Conservation (phyloP, 306 rosid genomes). For the Inga oerstediana region DNA sequence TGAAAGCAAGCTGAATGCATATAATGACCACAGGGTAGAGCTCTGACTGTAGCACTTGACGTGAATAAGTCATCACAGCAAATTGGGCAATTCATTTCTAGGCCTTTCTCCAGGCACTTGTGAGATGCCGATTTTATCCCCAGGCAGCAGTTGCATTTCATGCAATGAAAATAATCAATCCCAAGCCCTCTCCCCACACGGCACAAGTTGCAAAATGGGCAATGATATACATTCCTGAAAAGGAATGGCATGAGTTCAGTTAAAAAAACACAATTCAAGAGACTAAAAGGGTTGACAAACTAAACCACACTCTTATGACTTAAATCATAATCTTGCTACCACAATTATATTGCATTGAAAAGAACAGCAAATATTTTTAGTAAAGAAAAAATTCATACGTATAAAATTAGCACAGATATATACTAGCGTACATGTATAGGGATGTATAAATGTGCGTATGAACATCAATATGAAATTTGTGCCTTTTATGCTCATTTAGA, state of each 20-base stretch:
- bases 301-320: constrained; percentile 9
- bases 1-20: constrained; percentile 99
- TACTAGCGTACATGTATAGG: too few relatives aligned
- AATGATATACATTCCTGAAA: constrained; percentile 88
- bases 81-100: constrained; percentile 98
- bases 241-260: constrained; percentile 7
- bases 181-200: constrained; percentile 98
- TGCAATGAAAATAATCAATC: constrained; percentile 90
- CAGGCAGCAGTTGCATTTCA: constrained; percentile 97
- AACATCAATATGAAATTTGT: neutral
- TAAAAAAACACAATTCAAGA: constrained; percentile 20
- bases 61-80: constrained; percentile 95
- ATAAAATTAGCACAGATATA: neutral
- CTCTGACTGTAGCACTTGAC: constrained; percentile 94
- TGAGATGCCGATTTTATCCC: constrained; percentile 83
- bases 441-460: neutral
- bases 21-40: constrained; percentile 96
- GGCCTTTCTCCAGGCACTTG: constrained; percentile 93
- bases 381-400: neutral
- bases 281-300: constrained; percentile 5
- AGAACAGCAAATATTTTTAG: neutral
- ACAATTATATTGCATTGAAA: constrained; percentile 12
- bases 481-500: neutral
- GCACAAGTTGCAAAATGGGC: constrained; percentile 99
- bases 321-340: constrained; percentile 2